Evolutionary conservation across 1,284 basidiomycete genomes (phyloP).

Genomic region (Ganoderma lingzhi): DNA sequence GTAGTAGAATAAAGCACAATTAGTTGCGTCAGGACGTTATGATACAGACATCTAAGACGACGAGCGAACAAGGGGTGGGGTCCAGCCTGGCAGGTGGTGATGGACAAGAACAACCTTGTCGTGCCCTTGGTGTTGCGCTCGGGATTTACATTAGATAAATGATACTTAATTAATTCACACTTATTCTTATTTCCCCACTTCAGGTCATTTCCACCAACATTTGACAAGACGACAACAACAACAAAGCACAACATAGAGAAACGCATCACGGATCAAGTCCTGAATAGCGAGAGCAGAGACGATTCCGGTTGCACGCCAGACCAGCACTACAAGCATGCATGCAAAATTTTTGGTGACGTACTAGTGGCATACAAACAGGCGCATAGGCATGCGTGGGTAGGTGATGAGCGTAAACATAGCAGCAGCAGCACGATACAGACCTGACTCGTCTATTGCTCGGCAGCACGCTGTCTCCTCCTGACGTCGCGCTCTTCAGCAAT

Average conservation of each 20-base stretch:
- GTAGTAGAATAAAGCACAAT: conserved; percentile 6
- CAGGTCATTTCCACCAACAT: no score
- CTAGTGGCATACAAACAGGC: conserved; percentile 59
- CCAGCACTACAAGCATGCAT: conserved; percentile 32
- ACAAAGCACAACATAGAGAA: no score
- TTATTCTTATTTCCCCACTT: background rate
- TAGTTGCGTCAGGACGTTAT: background rate
- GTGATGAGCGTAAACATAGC: conserved; percentile 39
- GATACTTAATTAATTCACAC: background rate
- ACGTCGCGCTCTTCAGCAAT: conserved; percentile 88
- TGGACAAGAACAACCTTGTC: conserved; percentile 1
- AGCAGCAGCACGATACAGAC: conserved; percentile 43
- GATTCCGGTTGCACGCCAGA: background rate
- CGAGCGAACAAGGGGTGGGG: background rate
- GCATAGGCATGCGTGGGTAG: conserved; percentile 44
- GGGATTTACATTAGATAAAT: background rate
- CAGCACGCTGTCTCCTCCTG: conserved; percentile 75
- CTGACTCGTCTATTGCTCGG: conserved; percentile 53
- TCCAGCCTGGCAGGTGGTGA: background rate
- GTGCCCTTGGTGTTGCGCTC: no score
- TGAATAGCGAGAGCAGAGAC: background rate
- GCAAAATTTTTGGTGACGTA: conserved; percentile 41
- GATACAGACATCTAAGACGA: conserved; percentile 4
- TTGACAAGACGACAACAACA: no score
- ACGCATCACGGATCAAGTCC: background rate